Evolutionary conservation across 225 moss, liverwort and hornwort genomes (phyloP), one percentile per base, ranked within the genome.

Genomic region (Asterella californica): DNA sequence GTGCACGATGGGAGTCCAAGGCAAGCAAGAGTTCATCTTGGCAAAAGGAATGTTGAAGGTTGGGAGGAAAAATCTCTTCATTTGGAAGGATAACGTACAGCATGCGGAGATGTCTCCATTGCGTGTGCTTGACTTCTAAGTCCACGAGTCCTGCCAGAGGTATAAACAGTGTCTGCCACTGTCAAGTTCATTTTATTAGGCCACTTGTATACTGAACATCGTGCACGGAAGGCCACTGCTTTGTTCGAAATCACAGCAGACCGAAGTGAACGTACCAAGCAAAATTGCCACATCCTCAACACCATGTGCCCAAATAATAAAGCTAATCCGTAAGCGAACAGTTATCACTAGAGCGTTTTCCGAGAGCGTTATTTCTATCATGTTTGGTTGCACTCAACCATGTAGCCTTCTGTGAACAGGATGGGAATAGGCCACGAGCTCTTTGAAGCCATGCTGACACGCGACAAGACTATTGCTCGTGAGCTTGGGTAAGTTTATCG

Each of bases 91-190:
- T 29, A 81, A 83, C 47, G 88, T 83, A 38, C 86, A 89, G 17
- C 88, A 93, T 32, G 93, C 92, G 79, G 94, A 97, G 84, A 94
- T 94, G 81, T 88, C 93, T 52, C 97, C 97, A 18, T 79, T 94
- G 36, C 94, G 97, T 79, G 91, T 94, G 76, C 88, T 97, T 32
- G 97, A 97, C 71, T 94, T 97, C 66, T 97, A 92, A 75, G 94
- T 97, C n/a, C 97, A 97, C 63, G 92, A 93, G 76, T 91, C 93
- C 27, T 87, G 91, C 86, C 94, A 94, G 78, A 94, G 94, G 97
- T 94, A 82, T 76, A 2, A 18, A 29, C 17, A 3, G 12, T 42
- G 42, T 42, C 42, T 42, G 42, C 52, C 52, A 4, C 17, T 52
- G 5, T 52, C 52, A 52, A 6, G 11, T 48, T 48, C 11, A 48